Conservation (phyloP, 2,329 filamentous ascomycete species). For the Venturia pyrina region DNA sequence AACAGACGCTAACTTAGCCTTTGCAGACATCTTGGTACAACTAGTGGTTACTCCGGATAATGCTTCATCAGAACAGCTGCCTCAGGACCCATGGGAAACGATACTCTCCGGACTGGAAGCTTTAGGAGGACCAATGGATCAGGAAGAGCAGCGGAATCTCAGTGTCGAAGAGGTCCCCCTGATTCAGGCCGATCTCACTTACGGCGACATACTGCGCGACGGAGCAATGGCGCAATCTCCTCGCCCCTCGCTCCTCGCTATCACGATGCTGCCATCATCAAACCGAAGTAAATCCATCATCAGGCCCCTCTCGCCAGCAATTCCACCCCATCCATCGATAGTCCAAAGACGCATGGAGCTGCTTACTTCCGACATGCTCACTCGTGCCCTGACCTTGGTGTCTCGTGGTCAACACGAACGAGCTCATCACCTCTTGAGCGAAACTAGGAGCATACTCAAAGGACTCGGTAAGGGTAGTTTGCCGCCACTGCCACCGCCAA, state of each 20-base stretch:
- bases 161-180: constrained; percentile 92
- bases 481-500: constrained; percentile 55
- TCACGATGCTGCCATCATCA: constrained; percentile 80
- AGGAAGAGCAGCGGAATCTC: constrained; percentile 69
- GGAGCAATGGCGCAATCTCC: constrained; percentile 78
- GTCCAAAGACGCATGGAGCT: constrained; percentile 97
- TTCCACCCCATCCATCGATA: constrained; percentile 88
- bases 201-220: constrained; percentile 87
- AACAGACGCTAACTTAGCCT: constrained; percentile 9
- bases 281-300: constrained; percentile 49
- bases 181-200: constrained; percentile 87
- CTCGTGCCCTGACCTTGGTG: constrained; percentile 79
- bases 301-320: constrained; percentile 57
- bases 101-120: constrained; percentile 94
- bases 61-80: constrained; percentile 68
- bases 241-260: constrained; percentile 81
- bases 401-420: constrained; percentile 87
- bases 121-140: constrained; percentile 75
- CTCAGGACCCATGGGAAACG: constrained; percentile 93
- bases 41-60: constrained; percentile 85
- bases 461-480: constrained; percentile 91
- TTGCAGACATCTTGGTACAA: constrained; percentile 77
- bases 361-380: constrained; percentile 95
- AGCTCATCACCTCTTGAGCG: constrained; percentile 80
- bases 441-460: constrained; percentile 91